phyloP scores from a whole-genome alignment of 2,329 filamentous ascomycete genomes.

The Pseudofabraea citricarpa region DNA sequence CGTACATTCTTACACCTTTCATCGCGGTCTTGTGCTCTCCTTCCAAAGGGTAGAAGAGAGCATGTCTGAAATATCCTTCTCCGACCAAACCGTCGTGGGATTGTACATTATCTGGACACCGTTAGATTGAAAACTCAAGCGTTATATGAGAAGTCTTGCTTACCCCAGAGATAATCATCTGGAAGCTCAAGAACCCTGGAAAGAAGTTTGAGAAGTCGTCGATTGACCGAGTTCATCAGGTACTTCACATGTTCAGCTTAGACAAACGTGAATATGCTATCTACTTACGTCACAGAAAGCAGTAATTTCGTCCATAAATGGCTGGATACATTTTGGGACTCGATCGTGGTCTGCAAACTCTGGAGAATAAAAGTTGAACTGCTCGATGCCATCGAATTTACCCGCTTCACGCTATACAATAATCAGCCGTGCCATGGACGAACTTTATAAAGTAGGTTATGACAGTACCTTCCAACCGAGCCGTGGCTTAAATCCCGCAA shows the following conservation, averaged over 20 bases:
- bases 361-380: slow-evolving; percentile 39
- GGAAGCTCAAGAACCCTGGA: slow-evolving; percentile 39
- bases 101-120: slow-evolving; percentile 33
- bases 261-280: neutral
- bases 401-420: slow-evolving; percentile 38
- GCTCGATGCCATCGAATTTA: slow-evolving; percentile 43
- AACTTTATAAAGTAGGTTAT: neutral
- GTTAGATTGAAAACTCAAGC: neutral
- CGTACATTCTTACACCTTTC: slow-evolving; percentile 37
- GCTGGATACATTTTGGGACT: slow-evolving; percentile 38
- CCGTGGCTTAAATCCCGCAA: slow-evolving; percentile 46
- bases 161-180: slow-evolving; percentile 37
- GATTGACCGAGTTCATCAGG: slow-evolving; percentile 42
- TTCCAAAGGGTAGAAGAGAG: slow-evolving; percentile 34
- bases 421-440: neutral
- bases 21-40: slow-evolving; percentile 27
- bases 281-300: slow-evolving; percentile 30
- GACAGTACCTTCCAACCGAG: slow-evolving; percentile 25
- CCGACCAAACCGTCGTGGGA: slow-evolving; percentile 36
- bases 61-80: slow-evolving; percentile 42
- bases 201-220: slow-evolving; percentile 34
- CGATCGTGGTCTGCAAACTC: slow-evolving; percentile 10
- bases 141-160: no score
- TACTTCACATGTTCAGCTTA: slow-evolving; percentile 27
- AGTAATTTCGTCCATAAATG: slow-evolving; percentile 45